Evolutionary conservation across 495 filamentous ascomycete species (phyloP), one percentile per base, ranked within the genome.

Genomic region (Penicillium pulvis): DNA sequence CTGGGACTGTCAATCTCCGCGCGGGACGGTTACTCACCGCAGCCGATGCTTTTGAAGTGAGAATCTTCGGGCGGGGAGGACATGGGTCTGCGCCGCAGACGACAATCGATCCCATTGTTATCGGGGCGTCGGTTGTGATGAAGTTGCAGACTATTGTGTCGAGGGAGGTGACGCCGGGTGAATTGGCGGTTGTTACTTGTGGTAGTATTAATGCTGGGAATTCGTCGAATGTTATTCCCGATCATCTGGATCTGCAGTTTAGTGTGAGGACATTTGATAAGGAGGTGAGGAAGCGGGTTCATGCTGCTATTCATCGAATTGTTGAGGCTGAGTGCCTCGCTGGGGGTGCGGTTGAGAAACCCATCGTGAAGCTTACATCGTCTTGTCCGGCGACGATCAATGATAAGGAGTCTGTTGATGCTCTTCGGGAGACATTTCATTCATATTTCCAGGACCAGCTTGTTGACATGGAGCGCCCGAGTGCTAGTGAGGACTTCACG

Each of bases 401-500:
- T 56, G 81, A 86, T 61, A 71, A 59, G 0, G 55, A 55, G 17
- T 72, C 76, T 6, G 81, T 77, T 3, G 55, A 66, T 6, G 58
- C 57, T 2, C 62, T 86, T 6, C 64, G 72, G 28, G 62, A 60
- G 4, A 70, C 74, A 0, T 85, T 85, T 55, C 48, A 56, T 16
- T 57, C 65, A 3, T 76, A 79, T 56, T 86, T 87, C 53, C 56
- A 62, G 10, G 67, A 74, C 2, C 39, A 57, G 1, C 48, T 71
- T 6, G 64, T 71, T 0, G 64, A 71, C 8, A 56, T 58, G 31
- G 66, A 71, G 39, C 61, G 60, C 3, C 59, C 61, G 2, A 56
- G 62, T 53, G 77, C 73, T 4, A 82, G 78, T 63, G 84, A 87
- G 63, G 85, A 88, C 59, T 85, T 88, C 61, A 68, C 78, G 1